Percentiles rank a stretch among this genome's conserved stretches.
Evolutionary conservation across 345 rosid species (phyloP).

Genomic region (Murraya paniculata): DNA sequence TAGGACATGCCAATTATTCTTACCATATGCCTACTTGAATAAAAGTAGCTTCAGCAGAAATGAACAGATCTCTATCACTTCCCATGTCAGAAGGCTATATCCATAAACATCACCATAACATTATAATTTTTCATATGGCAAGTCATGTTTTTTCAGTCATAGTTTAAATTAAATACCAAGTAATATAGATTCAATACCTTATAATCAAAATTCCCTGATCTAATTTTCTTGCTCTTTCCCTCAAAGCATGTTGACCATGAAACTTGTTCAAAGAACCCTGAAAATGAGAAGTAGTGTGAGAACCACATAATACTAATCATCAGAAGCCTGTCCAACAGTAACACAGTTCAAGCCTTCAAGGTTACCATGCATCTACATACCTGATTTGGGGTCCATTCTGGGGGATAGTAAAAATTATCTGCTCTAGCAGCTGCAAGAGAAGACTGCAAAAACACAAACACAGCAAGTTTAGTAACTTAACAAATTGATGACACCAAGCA

Average conservation of each 20-base stretch:
- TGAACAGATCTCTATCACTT: neutral
- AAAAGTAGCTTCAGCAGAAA: neutral
- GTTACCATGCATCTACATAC: constrained; percentile 19
- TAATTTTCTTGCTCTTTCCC: constrained; percentile 90
- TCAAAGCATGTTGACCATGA: constrained; percentile 91
- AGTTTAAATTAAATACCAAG: neutral
- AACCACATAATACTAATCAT: constrained; percentile 13
- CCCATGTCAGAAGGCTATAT: neutral
- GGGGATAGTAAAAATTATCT: constrained; percentile 93
- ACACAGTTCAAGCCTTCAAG: neutral
- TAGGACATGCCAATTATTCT: neutral
- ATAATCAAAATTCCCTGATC: constrained; percentile 92
- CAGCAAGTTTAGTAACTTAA: constrained; percentile 7
- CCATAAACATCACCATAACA: neutral
- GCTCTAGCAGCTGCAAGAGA: constrained; percentile 96
- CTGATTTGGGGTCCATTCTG: constrained; percentile 93
- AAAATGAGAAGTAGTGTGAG: constrained; percentile 17
- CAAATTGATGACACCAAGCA: neutral
- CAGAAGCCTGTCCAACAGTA: neutral
- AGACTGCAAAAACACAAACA: constrained; percentile 56
- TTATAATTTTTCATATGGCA: neutral
- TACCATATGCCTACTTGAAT: neutral
- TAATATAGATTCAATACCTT: constrained; percentile 43
- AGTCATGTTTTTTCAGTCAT: neutral
- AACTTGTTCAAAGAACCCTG: constrained; percentile 94